These are phyloP conservation scores for Pyropia yezoensis DNA, from an alignment of 23 red algal species.

Conservation along the genomic window DNA sequence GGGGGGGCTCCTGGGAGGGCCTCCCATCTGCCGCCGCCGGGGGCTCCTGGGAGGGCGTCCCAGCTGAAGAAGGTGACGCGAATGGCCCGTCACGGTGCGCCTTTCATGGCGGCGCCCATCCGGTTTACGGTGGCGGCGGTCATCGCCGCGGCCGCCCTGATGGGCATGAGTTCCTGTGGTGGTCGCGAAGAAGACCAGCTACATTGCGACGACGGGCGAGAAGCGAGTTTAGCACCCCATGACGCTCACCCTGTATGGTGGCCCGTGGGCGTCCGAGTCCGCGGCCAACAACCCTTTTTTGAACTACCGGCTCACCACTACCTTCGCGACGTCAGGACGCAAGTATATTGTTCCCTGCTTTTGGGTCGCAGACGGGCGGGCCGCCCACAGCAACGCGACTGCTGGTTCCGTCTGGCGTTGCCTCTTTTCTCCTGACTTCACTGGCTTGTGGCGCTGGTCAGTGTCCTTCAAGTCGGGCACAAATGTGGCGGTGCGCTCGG, in stretches of 20 bases:
- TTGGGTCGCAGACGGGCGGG: conserved; percentile 43
- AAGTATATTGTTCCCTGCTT: conserved; percentile 23
- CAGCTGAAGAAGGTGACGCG: no score
- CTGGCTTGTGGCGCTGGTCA: conserved; percentile 19
- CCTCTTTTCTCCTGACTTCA: conserved; percentile 21
- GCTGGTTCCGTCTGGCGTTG: conserved; percentile 25
- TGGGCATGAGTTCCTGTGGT: no score
- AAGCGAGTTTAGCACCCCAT: conserved; percentile 20
- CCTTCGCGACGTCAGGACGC: conserved; percentile 14
- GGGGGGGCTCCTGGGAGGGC: no score
- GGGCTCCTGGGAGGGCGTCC: no score
- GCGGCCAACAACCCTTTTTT: conserved; percentile 32
- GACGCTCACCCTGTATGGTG: conserved; percentile 12
- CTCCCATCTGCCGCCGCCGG: no score
- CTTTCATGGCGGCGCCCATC: no score
- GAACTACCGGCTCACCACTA: conserved; percentile 27
- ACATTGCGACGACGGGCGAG: neutral
- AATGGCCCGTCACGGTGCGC: no score
- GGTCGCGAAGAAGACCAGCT: no score
- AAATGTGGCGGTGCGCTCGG: conserved; percentile 14
- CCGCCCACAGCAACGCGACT: conserved; percentile 20
- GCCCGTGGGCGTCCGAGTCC: conserved; percentile 19
- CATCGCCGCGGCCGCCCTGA: no score
- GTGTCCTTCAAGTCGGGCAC: conserved; percentile 24
- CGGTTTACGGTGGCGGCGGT: no score